These are phyloP conservation scores for Podaxis sp. DNA, from an alignment of 768 basidiomycete genomes.

Conservation along the genomic window DNA sequence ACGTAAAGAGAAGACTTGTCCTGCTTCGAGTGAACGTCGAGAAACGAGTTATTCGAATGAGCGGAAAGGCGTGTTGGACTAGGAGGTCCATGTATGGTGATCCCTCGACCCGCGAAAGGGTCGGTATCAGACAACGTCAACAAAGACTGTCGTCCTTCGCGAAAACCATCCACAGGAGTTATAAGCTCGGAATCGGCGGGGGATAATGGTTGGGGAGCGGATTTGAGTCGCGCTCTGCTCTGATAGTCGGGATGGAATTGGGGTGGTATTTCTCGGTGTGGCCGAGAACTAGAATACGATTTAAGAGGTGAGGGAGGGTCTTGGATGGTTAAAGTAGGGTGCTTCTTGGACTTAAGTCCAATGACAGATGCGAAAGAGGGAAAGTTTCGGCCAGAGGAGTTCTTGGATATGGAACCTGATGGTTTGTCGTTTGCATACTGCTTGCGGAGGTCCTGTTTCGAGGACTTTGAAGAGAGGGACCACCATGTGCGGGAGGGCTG, in stretches of 20 bases:
- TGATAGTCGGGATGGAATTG: constrained; percentile 23
- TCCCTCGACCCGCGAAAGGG: constrained; percentile 58
- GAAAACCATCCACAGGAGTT: constrained; percentile 52
- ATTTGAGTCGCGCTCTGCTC: constrained; percentile 50
- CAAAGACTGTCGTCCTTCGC: constrained; percentile 47
- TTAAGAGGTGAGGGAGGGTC: constrained; percentile 37
- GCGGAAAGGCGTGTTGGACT: constrained; percentile 52
- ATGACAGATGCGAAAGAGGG: constrained; percentile 61
- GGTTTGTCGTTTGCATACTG: constrained; percentile 31
- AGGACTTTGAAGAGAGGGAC: constrained; percentile 36
- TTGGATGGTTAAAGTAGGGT: constrained; percentile 50
- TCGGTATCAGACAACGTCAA: constrained; percentile 63
- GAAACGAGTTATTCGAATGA: constrained; percentile 51
- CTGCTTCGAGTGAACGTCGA: constrained; percentile 43
- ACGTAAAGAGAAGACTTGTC: constrained; percentile 35
- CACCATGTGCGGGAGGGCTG: constrained; percentile 45
- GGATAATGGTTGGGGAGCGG: constrained; percentile 57
- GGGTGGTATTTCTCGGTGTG: constrained; percentile 22
- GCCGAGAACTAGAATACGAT: constrained; percentile 20
- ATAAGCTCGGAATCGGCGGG: constrained; percentile 53
- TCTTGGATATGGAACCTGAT: constrained; percentile 24
- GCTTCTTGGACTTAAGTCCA: constrained; percentile 65
- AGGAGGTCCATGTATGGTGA: constrained; percentile 39
- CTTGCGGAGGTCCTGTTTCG: constrained; percentile 30
- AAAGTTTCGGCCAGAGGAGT: constrained; percentile 32